Base-by-base conservation (phyloP, 257 asterid species). In the Nicotiana attenuata region DNA sequence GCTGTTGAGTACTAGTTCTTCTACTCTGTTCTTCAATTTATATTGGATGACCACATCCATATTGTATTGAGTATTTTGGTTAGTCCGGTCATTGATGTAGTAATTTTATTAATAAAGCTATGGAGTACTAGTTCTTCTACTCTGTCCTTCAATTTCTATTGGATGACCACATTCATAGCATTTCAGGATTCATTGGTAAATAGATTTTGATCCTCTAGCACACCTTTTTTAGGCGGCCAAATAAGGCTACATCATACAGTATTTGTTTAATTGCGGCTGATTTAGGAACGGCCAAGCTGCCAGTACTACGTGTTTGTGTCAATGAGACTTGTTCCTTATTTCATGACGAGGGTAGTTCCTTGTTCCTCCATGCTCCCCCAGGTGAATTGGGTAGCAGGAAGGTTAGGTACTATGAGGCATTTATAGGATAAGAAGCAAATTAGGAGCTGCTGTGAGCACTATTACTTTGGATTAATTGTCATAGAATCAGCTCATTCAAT, bases 61-160 rank as follows among this genome's bases (percentile, higher is more conserved):
- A 50, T 22, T 75, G 61, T 24, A 22, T 75, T 38, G 16, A 50
- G 41, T 75, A 50, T 41, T 50, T 75, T 50, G 33, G 16, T 75
- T 75, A 75, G 79, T 24, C 61, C 52, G 63, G 8, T 75, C 22
- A 75, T 75, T 75, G 63, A 50, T 75, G 79, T 75, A 47, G 50
- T 73, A 3, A 29, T 3, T 45, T 50, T 75, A 57, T 47, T 47
- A 73, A 73, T 73, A 22, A 73, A 73, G 61, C 61, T 73, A 73
- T 73, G 50, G 41, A 73, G 61, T 50, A 15, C 63, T 47, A 50
- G 80, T 50, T 24, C 26, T 28, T 47, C 45, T 47, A 8, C 41
- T 75, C 24, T 15, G 3, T 9, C 9, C 50, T 41, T 50, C 63
- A 59, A 26, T 75, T 50, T 75, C 26, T 50, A 50, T 1, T 75